Percentiles rank a stretch among this genome's conserved stretches.
phyloP scores from a whole-genome alignment of 208 protist genomes.

The Wallacemonas sp. region DNA sequence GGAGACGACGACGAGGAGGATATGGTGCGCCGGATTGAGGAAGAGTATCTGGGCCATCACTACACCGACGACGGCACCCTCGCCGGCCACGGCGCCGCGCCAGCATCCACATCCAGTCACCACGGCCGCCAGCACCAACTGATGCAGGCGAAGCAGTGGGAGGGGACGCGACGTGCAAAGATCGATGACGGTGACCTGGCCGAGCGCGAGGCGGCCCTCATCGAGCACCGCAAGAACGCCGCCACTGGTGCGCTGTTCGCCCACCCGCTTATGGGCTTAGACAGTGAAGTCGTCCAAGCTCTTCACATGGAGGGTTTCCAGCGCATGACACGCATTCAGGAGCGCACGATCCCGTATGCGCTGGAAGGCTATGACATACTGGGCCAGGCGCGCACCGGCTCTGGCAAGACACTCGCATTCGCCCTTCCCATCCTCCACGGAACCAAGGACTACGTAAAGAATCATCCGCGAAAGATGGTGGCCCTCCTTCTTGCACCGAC shows the following conservation, averaged over 20 bases:
- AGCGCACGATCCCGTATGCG: conserved; percentile 90
- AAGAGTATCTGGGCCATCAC: conserved; percentile 41
- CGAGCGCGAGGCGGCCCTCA: conserved; percentile 16
- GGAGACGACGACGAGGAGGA: conserved; percentile 11
- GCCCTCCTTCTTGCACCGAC: conserved; percentile 90
- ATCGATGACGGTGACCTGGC: neutral
- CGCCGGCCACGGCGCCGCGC: conserved; percentile 1
- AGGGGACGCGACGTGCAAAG: neutral
- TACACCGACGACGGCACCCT: conserved; percentile 12
- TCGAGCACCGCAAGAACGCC: conserved; percentile 20
- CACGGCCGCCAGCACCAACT: neutral
- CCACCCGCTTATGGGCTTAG: conserved; percentile 74
- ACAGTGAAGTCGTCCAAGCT: conserved; percentile 44
- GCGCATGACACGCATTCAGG: conserved; percentile 94
- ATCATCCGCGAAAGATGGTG: conserved; percentile 51
- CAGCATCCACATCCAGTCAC: neutral
- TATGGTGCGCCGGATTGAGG: conserved; percentile 24
- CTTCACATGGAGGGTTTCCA: conserved; percentile 68
- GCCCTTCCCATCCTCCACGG: conserved; percentile 94
- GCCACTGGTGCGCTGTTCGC: conserved; percentile 53
- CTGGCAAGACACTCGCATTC: conserved; percentile 94
- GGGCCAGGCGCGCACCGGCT: conserved; percentile 92
- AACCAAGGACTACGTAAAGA: conserved; percentile 39
- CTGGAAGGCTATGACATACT: conserved; percentile 91
- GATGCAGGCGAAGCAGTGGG: neutral